These are phyloP conservation scores for Wallacemonas sp. DNA, from an alignment of 208 protist species.

Conservation along the genomic window DNA sequence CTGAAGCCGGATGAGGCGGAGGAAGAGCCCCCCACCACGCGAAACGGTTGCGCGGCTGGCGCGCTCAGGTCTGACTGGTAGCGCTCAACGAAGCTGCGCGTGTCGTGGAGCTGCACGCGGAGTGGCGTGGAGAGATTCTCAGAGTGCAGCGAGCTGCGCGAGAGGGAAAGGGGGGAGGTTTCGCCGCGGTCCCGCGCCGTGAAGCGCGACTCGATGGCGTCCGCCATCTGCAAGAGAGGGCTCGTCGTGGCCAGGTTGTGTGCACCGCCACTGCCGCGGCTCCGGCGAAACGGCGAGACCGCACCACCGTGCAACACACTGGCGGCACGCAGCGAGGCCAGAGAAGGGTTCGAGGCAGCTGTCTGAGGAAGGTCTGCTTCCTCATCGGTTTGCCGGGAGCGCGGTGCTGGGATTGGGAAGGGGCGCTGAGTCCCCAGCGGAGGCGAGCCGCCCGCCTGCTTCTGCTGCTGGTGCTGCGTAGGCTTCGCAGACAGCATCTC, in stretches of 20 bases:
- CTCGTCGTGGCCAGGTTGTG: not conserved
- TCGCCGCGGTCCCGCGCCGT: not conserved
- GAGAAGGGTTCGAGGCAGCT: not conserved
- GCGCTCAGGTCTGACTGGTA: not conserved
- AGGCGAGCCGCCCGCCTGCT: too few species aligned
- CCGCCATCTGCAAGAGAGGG: constrained; percentile 4
- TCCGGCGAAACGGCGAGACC: not conserved
- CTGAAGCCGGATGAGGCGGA: not conserved
- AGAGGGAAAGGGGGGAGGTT: constrained; percentile 5
- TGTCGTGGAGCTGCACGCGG: constrained; percentile 16
- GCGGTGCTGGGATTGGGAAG: constrained; percentile 4
- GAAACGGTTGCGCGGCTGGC: constrained; percentile 3
- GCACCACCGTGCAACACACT: not conserved
- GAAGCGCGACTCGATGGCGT: not conserved
- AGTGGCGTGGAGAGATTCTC: constrained; percentile 12
- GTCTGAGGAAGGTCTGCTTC: not conserved
- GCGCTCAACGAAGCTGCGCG: constrained; percentile 11
- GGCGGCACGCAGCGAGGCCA: not conserved
- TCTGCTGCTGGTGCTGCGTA: too few species aligned
- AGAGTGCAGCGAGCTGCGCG: constrained; percentile 5
- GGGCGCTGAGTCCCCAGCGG: too few species aligned
- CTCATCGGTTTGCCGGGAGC: not conserved
- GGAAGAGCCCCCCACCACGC: not conserved
- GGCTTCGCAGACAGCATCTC: too few species aligned
- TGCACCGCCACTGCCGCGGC: not conserved